Percentiles rank a stretch among this genome's conserved stretches.
Evolutionary conservation across 2,329 filamentous ascomycete species (phyloP).

Genomic region (Dothistroma pini): DNA sequence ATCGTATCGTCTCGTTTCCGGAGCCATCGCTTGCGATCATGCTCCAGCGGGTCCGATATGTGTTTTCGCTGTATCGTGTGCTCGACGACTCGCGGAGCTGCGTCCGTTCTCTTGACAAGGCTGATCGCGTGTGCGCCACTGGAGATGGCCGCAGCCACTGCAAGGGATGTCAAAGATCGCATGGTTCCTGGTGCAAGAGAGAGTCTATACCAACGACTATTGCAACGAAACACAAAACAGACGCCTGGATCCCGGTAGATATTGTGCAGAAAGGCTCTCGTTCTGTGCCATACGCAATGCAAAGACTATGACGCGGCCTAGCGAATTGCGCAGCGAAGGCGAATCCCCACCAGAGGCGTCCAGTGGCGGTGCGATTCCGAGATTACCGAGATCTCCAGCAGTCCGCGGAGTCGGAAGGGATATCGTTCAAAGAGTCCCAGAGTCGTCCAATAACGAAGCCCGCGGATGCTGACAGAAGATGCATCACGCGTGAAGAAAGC

Average conservation of each 20-base stretch:
- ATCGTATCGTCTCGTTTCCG: slow-evolving; percentile 42
- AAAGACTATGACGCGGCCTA: slow-evolving; percentile 10
- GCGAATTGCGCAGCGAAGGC: neutral
- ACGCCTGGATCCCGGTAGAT: neutral
- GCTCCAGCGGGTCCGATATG: slow-evolving; percentile 44
- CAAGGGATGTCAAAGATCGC: slow-evolving; percentile 26
- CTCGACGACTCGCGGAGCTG: slow-evolving; percentile 45
- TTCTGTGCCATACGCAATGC: slow-evolving; percentile 10
- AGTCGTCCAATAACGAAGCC: neutral
- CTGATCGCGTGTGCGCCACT: slow-evolving; percentile 29
- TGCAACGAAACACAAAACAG: neutral
- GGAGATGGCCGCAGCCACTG: slow-evolving; percentile 25
- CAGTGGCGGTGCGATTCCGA: neutral
- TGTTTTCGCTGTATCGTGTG: slow-evolving; percentile 51
- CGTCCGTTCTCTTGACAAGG: slow-evolving; percentile 28
- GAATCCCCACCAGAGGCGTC: neutral
- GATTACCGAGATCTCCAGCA: neutral
- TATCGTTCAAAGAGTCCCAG: neutral
- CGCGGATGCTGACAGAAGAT: neutral
- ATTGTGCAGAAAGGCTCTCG: neutral
- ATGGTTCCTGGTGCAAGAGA: slow-evolving; percentile 11
- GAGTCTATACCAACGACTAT: neutral
- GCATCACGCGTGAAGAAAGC: neutral
- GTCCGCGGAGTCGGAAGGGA: neutral
- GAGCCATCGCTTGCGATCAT: slow-evolving; percentile 44